Conservation (phyloP, 805 yeast species). For the Pichia exigua region DNA sequence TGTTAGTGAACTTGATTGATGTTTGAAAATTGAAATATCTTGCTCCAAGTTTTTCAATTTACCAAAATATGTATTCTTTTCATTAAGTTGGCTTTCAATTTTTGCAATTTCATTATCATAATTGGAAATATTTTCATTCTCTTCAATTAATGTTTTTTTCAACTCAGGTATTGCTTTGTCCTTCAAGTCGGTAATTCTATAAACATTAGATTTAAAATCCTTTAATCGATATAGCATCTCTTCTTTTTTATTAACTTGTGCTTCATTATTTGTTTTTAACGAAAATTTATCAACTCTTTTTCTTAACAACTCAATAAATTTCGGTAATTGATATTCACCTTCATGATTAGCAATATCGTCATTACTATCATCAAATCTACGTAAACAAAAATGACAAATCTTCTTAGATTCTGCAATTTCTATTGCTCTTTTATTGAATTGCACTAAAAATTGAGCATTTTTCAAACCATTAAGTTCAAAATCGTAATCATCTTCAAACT, state of each 20-base stretch:
- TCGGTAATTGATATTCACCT: slow-evolving; percentile 9
- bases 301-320: slow-evolving; percentile 20
- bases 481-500: slow-evolving; percentile 56
- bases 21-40: slow-evolving; percentile 5
- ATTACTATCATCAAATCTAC: slow-evolving; percentile 44
- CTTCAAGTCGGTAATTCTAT: slow-evolving; percentile 14
- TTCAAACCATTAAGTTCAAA: slow-evolving; percentile 58
- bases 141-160: not conserved
- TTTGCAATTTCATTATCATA: not conserved
- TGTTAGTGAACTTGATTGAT: slow-evolving; percentile 5
- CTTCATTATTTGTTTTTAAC: slow-evolving; percentile 11
- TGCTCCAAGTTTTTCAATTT: slow-evolving; percentile 7
- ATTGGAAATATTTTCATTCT: not conserved
- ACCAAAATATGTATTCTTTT: not conserved
- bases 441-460: slow-evolving; percentile 58
- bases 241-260: slow-evolving; percentile 22
- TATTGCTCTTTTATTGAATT: slow-evolving; percentile 64
- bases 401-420: slow-evolving; percentile 49
- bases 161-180: slow-evolving; percentile 26
- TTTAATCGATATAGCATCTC: slow-evolving; percentile 22
- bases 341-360: not conserved
- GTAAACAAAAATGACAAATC: slow-evolving; percentile 65
- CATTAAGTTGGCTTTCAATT: slow-evolving; percentile 22
- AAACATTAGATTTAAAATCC: slow-evolving; percentile 24
- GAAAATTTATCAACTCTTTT: slow-evolving; percentile 19